Conservation (phyloP, 768 basidiomycete species). For the Tricholoma terreum region DNA sequence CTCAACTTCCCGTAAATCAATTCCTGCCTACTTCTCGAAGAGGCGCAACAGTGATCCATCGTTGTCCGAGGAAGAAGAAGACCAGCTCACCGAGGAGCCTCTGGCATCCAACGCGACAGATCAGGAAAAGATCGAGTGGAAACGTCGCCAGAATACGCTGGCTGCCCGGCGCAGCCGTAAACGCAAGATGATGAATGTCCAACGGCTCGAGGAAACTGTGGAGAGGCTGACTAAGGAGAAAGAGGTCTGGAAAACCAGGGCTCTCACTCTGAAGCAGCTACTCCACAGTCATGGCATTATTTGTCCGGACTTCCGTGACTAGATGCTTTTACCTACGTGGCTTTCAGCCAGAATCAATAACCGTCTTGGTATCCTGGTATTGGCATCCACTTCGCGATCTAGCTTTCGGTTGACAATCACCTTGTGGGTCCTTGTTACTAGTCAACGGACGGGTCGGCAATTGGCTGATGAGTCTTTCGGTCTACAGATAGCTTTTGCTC, state of each 20-base stretch:
- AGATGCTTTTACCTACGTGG: conserved; percentile 3
- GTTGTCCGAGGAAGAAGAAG: conserved; percentile 50
- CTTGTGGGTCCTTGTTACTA: not conserved
- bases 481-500: not conserved
- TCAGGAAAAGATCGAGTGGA: conserved; percentile 69
- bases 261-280: conserved; percentile 47
- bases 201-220: conserved; percentile 57
- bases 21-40: conserved; percentile 68
- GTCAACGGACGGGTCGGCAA: not conserved
- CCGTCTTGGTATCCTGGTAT: not conserved
- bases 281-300: conserved; percentile 56
- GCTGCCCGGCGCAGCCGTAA: conserved; percentile 79
- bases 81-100: conserved; percentile 41
- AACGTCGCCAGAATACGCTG: conserved; percentile 81
- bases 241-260: conserved; percentile 61
- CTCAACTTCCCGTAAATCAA: conserved; percentile 71
- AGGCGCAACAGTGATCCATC: conserved; percentile 44
- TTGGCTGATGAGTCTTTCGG: not conserved
- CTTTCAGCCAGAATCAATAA: not conserved
- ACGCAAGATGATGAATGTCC: conserved; percentile 69
- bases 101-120: conserved; percentile 41
- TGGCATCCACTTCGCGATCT: not conserved
- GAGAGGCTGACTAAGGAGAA: conserved; percentile 53
- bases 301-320: conserved; percentile 47
- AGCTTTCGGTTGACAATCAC: not conserved